These are phyloP conservation scores for Aspergillus cavernicola DNA, from an alignment of 495 filamentous ascomycete species.

Conservation along the genomic window DNA sequence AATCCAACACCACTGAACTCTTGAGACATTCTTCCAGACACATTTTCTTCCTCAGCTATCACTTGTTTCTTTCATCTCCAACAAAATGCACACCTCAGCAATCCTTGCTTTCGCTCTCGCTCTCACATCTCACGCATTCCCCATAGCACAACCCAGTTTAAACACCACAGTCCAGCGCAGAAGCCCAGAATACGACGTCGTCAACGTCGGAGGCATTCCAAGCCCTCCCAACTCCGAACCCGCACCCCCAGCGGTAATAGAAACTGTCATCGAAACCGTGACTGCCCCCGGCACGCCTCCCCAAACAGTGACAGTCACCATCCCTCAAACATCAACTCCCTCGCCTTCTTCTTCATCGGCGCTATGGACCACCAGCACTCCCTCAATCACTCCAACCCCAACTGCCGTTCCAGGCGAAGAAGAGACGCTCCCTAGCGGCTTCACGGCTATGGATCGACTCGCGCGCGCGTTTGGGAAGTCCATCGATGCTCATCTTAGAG, in stretches of 20 bases:
- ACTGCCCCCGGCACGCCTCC: conserved; percentile 28
- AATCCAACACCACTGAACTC: background rate
- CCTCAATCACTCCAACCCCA: background rate
- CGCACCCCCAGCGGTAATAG: conserved; percentile 8
- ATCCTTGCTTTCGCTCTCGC: conserved; percentile 29
- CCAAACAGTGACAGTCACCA: conserved; percentile 31
- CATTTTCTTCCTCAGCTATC: background rate
- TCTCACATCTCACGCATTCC: conserved; percentile 31
- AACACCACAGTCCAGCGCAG: conserved; percentile 29
- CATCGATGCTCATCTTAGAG: background rate
- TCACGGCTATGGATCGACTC: conserved; percentile 6
- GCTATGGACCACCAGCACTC: background rate
- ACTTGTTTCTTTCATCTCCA: background rate
- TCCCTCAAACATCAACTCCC: conserved; percentile 25
- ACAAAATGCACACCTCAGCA: conserved; percentile 33
- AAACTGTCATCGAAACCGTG: conserved; percentile 37
- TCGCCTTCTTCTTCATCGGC: conserved; percentile 13
- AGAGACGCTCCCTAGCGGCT: background rate
- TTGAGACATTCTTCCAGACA: too few species aligned
- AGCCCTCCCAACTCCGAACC: conserved; percentile 21
- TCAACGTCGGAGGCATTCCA: conserved; percentile 43
- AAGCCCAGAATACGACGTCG: conserved; percentile 40
- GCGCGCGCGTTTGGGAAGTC: conserved; percentile 7
- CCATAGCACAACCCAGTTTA: conserved; percentile 11
- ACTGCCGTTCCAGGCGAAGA: conserved; percentile 1